These are phyloP conservation scores for Coccomyxa subellipsoidea DNA, from an alignment of 163 green algal species.

Conservation along the genomic window DNA sequence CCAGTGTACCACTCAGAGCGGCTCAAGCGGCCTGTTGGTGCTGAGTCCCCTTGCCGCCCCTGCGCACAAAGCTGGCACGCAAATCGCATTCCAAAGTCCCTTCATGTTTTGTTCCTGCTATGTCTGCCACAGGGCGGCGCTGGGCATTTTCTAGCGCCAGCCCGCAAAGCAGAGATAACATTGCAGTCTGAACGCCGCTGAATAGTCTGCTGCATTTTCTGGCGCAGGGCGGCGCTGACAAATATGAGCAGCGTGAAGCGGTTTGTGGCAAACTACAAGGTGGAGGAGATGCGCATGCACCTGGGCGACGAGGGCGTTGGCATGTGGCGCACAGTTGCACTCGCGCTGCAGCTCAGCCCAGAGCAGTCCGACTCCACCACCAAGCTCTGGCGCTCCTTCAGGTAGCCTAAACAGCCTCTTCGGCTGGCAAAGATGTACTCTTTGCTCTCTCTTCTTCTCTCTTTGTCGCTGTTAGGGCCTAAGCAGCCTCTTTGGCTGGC, in stretches of 20 bases:
- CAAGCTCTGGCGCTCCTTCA: slow-evolving; percentile 2
- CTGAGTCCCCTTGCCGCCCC: no score
- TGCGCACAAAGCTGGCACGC: no score
- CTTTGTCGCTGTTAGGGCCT: neutral
- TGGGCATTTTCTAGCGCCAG: no score
- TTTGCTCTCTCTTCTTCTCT: no score
- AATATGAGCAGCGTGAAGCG: slow-evolving; percentile 18
- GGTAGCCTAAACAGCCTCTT: no score
- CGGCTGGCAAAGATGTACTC: no score
- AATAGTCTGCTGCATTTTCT: neutral
- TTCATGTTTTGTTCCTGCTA: no score
- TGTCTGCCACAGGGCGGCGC: no score
- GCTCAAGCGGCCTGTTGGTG: no score
- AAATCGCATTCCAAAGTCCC: no score
- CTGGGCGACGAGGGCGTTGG: neutral
- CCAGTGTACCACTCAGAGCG: no score
- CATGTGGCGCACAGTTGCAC: slow-evolving; percentile 8
- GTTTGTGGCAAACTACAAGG: slow-evolving; percentile 4
- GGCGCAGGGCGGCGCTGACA: slow-evolving; percentile 14
- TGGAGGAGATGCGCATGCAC: slow-evolving; percentile 10
- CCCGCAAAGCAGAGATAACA: neutral
- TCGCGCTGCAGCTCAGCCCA: neutral
- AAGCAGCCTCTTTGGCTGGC: neutral
- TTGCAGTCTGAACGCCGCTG: neutral
- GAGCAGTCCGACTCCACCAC: neutral